These are phyloP conservation scores for Calonectria pauciramosa DNA, from an alignment of 2,329 filamentous ascomycete genomes.

Conservation along the genomic window DNA sequence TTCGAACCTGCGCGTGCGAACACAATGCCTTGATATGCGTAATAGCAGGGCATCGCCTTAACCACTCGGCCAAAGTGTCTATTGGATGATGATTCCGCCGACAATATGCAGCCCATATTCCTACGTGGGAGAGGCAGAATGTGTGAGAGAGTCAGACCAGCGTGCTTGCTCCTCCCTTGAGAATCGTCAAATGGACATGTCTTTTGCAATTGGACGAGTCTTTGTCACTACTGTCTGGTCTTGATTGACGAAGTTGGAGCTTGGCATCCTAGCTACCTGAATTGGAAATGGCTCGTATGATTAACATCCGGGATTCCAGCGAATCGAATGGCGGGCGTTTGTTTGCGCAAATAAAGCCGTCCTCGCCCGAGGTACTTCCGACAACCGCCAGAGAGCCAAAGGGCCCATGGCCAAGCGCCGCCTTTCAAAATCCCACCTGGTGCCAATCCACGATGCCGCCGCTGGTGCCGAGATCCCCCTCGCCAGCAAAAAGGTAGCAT, in stretches of 20 bases:
- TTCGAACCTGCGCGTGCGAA: constrained; percentile 28
- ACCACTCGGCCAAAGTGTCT: constrained; percentile 28
- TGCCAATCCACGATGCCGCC: constrained; percentile 17
- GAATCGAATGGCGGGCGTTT: constrained; percentile 11
- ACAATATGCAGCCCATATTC: not conserved
- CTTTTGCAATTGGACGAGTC: not conserved
- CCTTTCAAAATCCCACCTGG: constrained; percentile 17
- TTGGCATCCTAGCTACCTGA: constrained; percentile 10
- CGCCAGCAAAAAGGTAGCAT: constrained; percentile 60
- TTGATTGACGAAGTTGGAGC: constrained; percentile 2
- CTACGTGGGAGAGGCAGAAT: too few species aligned
- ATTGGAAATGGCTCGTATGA: constrained; percentile 37
- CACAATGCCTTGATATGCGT: constrained; percentile 26
- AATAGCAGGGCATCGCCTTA: constrained; percentile 28
- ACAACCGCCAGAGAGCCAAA: constrained; percentile 11
- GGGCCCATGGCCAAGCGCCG: constrained; percentile 28
- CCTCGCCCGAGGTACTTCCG: constrained; percentile 43
- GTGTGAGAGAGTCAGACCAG: too few species aligned
- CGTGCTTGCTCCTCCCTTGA: not conserved
- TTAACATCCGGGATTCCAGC: constrained; percentile 14
- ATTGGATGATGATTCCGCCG: not conserved
- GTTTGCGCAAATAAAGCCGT: constrained; percentile 12
- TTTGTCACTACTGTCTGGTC: not conserved
- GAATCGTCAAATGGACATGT: not conserved
- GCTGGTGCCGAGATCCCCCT: constrained; percentile 18